Conservation (phyloP, 164 flowering plant genomes). For the Nymphaea thermarum region DNA sequence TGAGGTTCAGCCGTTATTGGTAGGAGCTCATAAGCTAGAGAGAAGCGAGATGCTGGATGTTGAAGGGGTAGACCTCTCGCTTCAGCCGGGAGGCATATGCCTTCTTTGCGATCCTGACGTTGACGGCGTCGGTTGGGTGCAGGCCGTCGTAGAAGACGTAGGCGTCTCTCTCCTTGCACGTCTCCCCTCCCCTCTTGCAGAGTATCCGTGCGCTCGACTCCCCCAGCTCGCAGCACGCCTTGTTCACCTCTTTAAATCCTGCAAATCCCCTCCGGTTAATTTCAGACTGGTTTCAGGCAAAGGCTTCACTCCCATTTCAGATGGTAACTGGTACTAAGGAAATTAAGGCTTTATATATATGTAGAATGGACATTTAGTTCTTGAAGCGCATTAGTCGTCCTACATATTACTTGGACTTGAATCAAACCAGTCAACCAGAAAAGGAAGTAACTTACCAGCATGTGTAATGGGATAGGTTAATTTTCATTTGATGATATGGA, state of each 20-base stretch:
- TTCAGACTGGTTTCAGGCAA: too few relatives aligned
- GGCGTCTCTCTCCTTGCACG: conserved; percentile 23
- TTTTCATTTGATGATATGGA: too few relatives aligned
- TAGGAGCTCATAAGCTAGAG: background rate
- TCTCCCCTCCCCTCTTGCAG: conserved; percentile 33
- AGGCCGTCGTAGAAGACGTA: conserved; percentile 59
- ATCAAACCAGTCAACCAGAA: too few relatives aligned
- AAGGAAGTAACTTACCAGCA: too few relatives aligned
- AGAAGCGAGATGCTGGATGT: conserved; percentile 10
- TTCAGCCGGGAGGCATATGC: conserved; percentile 27
- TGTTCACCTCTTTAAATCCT: conserved; percentile 38
- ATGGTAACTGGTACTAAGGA: too few relatives aligned
- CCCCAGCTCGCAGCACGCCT: conserved; percentile 40
- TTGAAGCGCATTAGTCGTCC: too few relatives aligned
- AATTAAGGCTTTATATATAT: too few relatives aligned
- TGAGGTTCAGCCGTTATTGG: background rate
- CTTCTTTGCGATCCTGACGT: conserved; percentile 28
- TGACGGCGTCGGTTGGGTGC: conserved; percentile 63
- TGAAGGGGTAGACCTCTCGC: conserved; percentile 47
- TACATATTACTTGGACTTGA: too few relatives aligned
- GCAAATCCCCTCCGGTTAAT: background rate
- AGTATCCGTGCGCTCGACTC: background rate
- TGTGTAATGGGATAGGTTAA: too few relatives aligned
- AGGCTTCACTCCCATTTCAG: too few relatives aligned
- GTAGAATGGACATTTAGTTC: too few relatives aligned